phyloP scores from a whole-genome alignment of 2,329 filamentous ascomycete species.

The Akanthomyces uredinophilus region DNA sequence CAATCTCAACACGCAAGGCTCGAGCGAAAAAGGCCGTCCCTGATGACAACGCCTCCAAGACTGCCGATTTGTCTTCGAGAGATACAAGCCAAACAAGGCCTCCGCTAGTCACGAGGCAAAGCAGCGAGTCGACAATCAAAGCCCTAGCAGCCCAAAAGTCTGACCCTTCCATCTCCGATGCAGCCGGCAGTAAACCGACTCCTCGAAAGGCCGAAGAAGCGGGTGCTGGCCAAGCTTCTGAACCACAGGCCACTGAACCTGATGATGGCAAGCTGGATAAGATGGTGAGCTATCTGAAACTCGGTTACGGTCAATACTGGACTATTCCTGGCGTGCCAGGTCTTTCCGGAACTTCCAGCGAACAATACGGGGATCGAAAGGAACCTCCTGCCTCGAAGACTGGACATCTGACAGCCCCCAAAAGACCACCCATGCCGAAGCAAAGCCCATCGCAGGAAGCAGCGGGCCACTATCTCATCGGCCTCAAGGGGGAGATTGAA shows the following conservation, averaged over 20 bases:
- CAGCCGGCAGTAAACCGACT: background rate
- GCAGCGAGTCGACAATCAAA: background rate
- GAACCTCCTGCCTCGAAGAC: constrained; percentile 14
- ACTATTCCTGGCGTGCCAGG: constrained; percentile 33
- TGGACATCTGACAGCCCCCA: constrained; percentile 5
- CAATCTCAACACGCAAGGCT: constrained; percentile 57
- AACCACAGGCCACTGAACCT: background rate
- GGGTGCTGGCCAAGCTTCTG: background rate
- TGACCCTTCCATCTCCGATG: background rate
- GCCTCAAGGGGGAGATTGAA: constrained; percentile 60
- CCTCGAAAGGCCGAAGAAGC: background rate
- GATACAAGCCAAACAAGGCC: background rate
- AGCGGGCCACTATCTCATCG: constrained; percentile 57
- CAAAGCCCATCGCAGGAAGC: constrained; percentile 25
- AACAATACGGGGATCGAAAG: constrained; percentile 16
- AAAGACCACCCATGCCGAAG: constrained; percentile 8
- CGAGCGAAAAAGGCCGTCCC: constrained; percentile 31
- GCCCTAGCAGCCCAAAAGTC: background rate
- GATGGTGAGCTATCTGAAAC: constrained; percentile 59
- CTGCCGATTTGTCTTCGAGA: background rate
- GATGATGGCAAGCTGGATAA: constrained; percentile 44
- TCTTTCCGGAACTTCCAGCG: constrained; percentile 8
- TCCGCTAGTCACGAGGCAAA: background rate
- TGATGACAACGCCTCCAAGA: background rate
- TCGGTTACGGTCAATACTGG: constrained; percentile 66